phyloP scores from a whole-genome alignment of 148 eudicot species.

The Chenopodium berlandieri region DNA sequence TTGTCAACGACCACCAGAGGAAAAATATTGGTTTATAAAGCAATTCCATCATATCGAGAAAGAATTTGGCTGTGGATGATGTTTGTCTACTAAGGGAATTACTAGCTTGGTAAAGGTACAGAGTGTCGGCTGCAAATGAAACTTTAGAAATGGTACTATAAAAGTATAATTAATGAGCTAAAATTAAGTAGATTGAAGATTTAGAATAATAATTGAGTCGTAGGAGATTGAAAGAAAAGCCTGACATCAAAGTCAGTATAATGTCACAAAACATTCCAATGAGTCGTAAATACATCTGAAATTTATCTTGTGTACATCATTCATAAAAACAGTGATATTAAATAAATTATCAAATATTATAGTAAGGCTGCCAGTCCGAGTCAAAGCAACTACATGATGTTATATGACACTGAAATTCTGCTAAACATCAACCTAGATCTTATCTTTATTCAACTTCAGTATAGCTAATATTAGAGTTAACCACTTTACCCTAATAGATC shows the following conservation, averaged over 20 bases:
- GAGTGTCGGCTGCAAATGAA: too few species aligned
- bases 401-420: background rate
- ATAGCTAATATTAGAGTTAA: too few species aligned
- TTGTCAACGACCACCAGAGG: too few species aligned
- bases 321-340: background rate
- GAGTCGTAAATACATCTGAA: too few species aligned
- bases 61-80: too few species aligned
- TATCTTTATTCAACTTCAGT: background rate
- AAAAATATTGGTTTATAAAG: too few species aligned
- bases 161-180: background rate
- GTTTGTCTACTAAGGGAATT: background rate
- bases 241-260: background rate
- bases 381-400: background rate
- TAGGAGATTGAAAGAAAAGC: background rate
- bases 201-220: background rate
- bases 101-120: too few species aligned
- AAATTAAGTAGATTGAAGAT: background rate
- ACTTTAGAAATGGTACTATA: background rate
- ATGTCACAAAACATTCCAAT: background rate
- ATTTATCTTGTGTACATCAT: background rate
- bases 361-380: background rate
- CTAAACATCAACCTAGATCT: background rate
- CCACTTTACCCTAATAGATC: background rate
- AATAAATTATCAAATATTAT: background rate
- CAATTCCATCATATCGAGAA: too few species aligned